phyloP scores from a whole-genome alignment of 768 basidiomycete genomes.

The Suillus fuscotomentosus region DNA sequence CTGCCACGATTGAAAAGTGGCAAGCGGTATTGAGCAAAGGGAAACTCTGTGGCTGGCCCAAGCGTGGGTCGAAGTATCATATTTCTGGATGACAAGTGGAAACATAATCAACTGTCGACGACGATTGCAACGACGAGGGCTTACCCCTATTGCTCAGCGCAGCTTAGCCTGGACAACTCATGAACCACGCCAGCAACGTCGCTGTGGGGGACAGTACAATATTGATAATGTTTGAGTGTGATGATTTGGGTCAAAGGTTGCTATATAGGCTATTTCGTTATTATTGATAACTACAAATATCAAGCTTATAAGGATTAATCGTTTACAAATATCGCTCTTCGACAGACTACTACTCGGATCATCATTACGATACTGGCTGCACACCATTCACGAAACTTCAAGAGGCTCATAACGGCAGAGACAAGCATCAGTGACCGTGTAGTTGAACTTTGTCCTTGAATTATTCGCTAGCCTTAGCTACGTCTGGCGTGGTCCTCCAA shows the following conservation, averaged over 20 bases:
- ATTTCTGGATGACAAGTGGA: too few species aligned
- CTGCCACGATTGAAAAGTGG: too few species aligned
- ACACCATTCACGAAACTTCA: neutral
- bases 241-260: neutral
- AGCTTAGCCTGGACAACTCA: too few species aligned
- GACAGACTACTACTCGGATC: neutral
- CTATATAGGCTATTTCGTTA: neutral
- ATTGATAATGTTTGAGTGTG: neutral
- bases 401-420: neutral
- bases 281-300: neutral
- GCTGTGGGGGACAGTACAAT: too few species aligned
- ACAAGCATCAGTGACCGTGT: neutral
- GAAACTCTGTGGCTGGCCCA: too few species aligned
- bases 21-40: too few species aligned
- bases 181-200: too few species aligned
- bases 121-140: neutral
- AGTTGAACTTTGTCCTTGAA: too few species aligned
- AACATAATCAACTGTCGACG: too few species aligned
- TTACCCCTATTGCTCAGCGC: neutral
- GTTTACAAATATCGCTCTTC: neutral
- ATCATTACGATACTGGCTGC: neutral
- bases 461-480: neutral
- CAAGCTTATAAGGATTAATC: neutral
- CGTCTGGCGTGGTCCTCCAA: neutral
- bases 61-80: too few species aligned